Base-by-base conservation (phyloP, 495 filamentous ascomycete species). In the Lophium mytilinum region DNA sequence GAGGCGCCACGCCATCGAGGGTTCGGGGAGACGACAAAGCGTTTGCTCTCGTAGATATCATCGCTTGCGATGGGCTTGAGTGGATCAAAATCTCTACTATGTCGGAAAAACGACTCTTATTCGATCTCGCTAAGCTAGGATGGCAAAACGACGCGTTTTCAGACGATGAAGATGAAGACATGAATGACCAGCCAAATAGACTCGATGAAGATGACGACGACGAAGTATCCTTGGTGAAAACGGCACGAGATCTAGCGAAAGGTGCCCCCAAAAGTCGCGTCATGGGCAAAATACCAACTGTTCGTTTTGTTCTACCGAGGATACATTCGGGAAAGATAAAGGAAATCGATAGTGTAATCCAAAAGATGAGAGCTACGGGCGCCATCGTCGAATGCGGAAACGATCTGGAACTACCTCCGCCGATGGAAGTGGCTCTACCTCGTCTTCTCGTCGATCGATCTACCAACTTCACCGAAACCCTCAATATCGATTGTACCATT, bases 401-500 rank as follows among this genome's bases (percentile, higher is more conserved):
- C 36, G 56, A 71, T 19, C n/a, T 58, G 9, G 24, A 56, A 4
- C 41, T 52, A 14, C 9, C 60, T 3, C 63, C 66, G 18, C 45
- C 66, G 49, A 41, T 74, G 19, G 39, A 63, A 14, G 61, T 65
- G 1, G 62, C 74, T 10, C 64, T 83, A 9, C 52, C 58, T 8
- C 65, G 68, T 48, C 77, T 88, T 15, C 70, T 82, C 17, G 76
- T 77, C 14, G 75, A 82, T 55, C 77, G 72, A 4, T 78, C 79
- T 65, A 74, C 73, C 34, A 62, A 69, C 1, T 80, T 87, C 64
- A 81, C 83, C 1, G 35, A 75, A 7, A 78, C 73, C 3, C 59
- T 89, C 37, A 89, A 89, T 68, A 76, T 89, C 57, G 86, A 89
- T 68, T 88, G 85, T 70, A 88, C 85, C 9, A 75, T 89, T 52